A percentile compares a stretch with the other conserved stretches of the same genome.
phyloP scores from a whole-genome alignment of 345 rosid species.

The Eucalyptus leucophloia region DNA sequence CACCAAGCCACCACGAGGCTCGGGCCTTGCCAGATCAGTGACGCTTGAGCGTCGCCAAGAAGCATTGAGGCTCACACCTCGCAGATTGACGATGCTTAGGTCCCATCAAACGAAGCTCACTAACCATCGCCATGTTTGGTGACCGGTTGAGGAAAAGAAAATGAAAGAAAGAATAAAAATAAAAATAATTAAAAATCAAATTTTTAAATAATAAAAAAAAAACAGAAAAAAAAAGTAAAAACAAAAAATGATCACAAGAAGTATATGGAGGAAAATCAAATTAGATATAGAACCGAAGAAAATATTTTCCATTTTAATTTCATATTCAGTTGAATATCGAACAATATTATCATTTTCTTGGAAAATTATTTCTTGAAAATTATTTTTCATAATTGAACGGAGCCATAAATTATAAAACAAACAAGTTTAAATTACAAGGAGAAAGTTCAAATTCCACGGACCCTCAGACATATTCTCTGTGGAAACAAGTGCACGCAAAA shows the following conservation, averaged over 20 bases:
- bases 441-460: neutral
- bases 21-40: fast-evolving
- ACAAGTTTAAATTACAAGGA: neutral
- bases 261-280: too few relatives aligned
- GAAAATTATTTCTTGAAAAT: fast-evolving
- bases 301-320: too few relatives aligned
- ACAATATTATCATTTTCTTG: too few relatives aligned
- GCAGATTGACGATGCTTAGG: fast-evolving
- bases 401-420: too few relatives aligned
- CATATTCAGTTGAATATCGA: fast-evolving
- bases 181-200: too few relatives aligned
- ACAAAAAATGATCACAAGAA: too few relatives aligned
- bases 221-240: too few relatives aligned
- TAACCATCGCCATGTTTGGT: fast-evolving
- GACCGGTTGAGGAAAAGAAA: too few relatives aligned
- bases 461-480: neutral
- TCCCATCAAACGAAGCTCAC: too few relatives aligned
- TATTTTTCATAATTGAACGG: too few relatives aligned
- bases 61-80: fast-evolving
- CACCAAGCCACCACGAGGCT: fast-evolving
- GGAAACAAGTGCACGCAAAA: neutral
- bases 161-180: too few relatives aligned
- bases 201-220: too few relatives aligned
- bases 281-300: fast-evolving
- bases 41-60: fast-evolving